Evolutionary conservation across 768 basidiomycete species (phyloP), one percentile per base, ranked within the genome.

Genomic region (Lactarius sanguifluus): DNA sequence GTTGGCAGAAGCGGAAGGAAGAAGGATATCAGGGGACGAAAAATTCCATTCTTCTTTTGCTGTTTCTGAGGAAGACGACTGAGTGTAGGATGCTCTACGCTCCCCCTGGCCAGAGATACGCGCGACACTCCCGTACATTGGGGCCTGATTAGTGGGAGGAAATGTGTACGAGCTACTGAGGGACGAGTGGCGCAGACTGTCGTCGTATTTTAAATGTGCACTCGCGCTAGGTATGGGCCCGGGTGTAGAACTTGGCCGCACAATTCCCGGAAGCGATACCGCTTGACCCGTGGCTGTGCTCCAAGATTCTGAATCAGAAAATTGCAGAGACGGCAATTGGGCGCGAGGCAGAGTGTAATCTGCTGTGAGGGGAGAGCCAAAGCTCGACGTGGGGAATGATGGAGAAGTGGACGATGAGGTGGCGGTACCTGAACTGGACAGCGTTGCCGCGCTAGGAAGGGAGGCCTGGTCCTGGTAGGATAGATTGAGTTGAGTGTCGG

Each of bases 11-110:
- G 83, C 78, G 1, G 83, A 78, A 70, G 72, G 73, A 69, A 55
- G 56, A 65, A 85, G 80, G 75, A 83, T 88, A 58, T 89, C 87
- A 71, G 78, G 77, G 74, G 79, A 80, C 64, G 87, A 83, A 77
- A 89, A 90, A 60, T 80, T 79, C 90, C 90, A 91, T 69, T 90
- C 88, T 74, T 82, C 82, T 81, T 84, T 83, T 86, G 86, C 74
- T 77, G 83, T 41, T 71, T 77, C 75, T 74, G 78, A 71, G 80
- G 69, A 54, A 78, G 68, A 15, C 69, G 76, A 69, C 71, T 67
- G 65, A 23, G 67, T 32, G 62, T 71, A 71, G 62, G 75, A 81
- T n/a, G 75, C 80, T 76, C 86, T 83, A 74, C 85, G 83, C 80
- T 87, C 86, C 73, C 83, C 82, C 75, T 89, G 88, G 70, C 83